phyloP scores from a whole-genome alignment of 2,329 filamentous ascomycete species.

The Diaporthe sp. region DNA sequence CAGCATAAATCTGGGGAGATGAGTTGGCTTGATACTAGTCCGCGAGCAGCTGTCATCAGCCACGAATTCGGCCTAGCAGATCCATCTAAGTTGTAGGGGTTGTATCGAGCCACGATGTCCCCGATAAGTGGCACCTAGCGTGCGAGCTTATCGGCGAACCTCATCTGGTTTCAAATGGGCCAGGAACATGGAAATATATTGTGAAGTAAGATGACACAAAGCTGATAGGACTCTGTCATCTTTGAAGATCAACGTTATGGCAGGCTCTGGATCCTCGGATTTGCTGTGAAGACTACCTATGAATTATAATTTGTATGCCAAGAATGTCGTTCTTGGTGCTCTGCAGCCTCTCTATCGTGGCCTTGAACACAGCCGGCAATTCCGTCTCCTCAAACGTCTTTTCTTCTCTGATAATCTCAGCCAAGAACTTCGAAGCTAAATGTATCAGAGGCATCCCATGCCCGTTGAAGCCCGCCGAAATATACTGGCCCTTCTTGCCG shows the following conservation, averaged over 20 bases:
- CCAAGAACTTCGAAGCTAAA: slow-evolving; percentile 14
- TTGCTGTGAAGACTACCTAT: background rate
- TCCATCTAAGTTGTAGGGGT: background rate
- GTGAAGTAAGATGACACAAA: background rate
- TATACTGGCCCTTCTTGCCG: slow-evolving; percentile 35
- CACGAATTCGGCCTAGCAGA: background rate
- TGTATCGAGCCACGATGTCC: background rate
- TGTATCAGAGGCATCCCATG: slow-evolving; percentile 35
- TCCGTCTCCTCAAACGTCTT: slow-evolving; percentile 33
- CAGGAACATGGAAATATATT: background rate
- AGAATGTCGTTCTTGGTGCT: slow-evolving; percentile 26
- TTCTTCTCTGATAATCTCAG: slow-evolving; percentile 21
- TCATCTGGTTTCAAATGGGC: background rate
- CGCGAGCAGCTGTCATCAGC: background rate
- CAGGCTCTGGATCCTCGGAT: background rate
- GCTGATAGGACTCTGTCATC: too few relatives aligned
- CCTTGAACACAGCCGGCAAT: slow-evolving; percentile 30
- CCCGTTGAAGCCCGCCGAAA: slow-evolving; percentile 56
- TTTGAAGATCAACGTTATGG: background rate
- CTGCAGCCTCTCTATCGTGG: slow-evolving; percentile 17
- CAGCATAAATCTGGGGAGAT: slow-evolving; percentile 2
- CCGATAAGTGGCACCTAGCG: background rate
- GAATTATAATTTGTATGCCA: background rate
- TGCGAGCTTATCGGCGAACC: background rate
- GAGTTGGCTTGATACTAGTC: background rate